Evolutionary conservation across 2,329 filamentous ascomycete genomes (phyloP), one percentile per base, ranked within the genome.

Genomic region (Clarireedia paspali): DNA sequence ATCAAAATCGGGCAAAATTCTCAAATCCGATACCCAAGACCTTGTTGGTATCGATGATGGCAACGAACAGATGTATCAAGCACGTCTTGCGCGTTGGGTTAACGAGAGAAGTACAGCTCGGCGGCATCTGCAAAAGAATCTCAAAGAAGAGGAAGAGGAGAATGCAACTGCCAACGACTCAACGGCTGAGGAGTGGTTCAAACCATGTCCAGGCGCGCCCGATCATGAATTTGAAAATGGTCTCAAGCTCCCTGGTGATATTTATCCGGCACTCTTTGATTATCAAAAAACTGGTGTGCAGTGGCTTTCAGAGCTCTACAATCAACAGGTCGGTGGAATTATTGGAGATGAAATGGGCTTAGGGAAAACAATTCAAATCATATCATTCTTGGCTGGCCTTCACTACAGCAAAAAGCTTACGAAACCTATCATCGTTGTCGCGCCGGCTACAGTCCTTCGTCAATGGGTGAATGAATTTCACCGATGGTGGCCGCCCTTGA

Each of bases 391-490:
- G 49, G 91, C 94, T 2, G 89, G 90, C 2, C 74, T 99, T 7
- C 94, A 99, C 69, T 91, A 96, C 71, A 97, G 91, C 72, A 88
- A 87, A 63, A 88, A 85, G 66, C 80, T 97, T 23, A 82, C 80
- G 23, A 89, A 89, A 58, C 94, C 94, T 0, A 84, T 95, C 45
- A 89, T 99, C 58, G 82, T 99, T 6, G 91, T 99, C 4, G 91
- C 91, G 50, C 94, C 94, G 2, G 92, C 92, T 3, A 99, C 94
- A 0, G 87, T 99, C 24, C 85, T 99, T 74, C 88, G 90, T 59
- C 94, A 99, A 70, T 99, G 94, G 94, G 94, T 96, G 12, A 95
- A 95, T 61, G 94, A 99, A 68, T 97, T 99, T 64, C 95, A 99
- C 72, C 84, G 87, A 12, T 99, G 95, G 95, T 99, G 95, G 95